These are phyloP conservation scores for Trichoderma asperellum DNA, from an alignment of 2,329 filamentous ascomycete species.

Conservation along the genomic window DNA sequence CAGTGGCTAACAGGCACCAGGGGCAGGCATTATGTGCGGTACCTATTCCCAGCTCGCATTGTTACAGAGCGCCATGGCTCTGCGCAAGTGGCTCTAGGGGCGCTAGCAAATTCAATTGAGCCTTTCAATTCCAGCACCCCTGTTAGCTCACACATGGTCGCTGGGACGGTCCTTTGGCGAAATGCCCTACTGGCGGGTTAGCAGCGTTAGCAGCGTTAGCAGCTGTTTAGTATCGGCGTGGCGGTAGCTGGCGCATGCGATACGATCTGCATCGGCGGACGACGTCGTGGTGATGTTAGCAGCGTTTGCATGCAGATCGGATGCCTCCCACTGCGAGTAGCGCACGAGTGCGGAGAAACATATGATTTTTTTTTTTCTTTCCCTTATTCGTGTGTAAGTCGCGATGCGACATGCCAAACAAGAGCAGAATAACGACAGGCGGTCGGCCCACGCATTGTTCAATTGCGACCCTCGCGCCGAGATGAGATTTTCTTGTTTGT, in stretches of 20 bases:
- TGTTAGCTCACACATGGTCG: conserved; percentile 19
- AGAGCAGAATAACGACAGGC: conserved; percentile 3
- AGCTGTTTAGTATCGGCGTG: not conserved
- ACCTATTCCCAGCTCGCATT: not conserved
- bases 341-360: not conserved
- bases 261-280: conserved; percentile 22
- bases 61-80: not conserved
- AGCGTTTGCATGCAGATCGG: not conserved
- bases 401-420: not conserved
- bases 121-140: conserved; percentile 17
- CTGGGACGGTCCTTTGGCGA: conserved; percentile 5
- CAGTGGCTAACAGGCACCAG: conserved; percentile 6
- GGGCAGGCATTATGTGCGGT: not conserved
- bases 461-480: conserved; percentile 5
- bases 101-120: conserved; percentile 26
- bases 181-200: conserved; percentile 11
- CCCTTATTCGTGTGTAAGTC: not conserved
- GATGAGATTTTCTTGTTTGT: conserved; percentile 9
- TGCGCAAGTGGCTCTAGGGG: conserved; percentile 5
- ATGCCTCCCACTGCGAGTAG: not conserved
- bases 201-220: not conserved
- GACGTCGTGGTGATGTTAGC: conserved; percentile 20
- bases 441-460: conserved; percentile 19
- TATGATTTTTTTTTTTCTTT: not conserved
- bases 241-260: conserved; percentile 7